Evolutionary conservation across 2,329 filamentous ascomycete genomes (phyloP).

Genomic region (Aschersonia sp.): DNA sequence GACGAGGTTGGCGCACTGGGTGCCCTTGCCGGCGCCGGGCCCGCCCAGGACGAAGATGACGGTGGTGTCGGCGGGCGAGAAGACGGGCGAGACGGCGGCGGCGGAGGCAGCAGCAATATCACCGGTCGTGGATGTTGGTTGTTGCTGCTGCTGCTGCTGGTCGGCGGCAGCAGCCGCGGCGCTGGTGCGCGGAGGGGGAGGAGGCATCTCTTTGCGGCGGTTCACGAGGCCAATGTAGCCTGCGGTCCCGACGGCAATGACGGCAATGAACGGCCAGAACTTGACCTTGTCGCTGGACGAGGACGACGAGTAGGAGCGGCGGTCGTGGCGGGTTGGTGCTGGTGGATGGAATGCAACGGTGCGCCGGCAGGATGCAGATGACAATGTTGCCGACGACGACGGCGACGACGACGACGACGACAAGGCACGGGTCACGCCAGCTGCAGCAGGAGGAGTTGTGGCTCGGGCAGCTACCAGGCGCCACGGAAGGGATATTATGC

Average conservation of each 20-base stretch:
- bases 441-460: too few relatives aligned
- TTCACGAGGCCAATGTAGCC: conserved; percentile 37
- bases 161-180: conserved; percentile 19
- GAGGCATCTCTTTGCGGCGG: conserved; percentile 23
- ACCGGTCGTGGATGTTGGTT: too few relatives aligned
- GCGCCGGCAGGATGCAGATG: neutral
- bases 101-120: conserved; percentile 16
- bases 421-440: neutral
- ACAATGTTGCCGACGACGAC: neutral
- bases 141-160: too few relatives aligned
- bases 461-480: too few relatives aligned
- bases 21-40: conserved; percentile 91
- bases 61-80: conserved; percentile 64
- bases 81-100: conserved; percentile 48
- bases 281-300: conserved; percentile 26
- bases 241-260: conserved; percentile 31
- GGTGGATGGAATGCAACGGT: neutral
- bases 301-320: conserved; percentile 24
- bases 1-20: conserved; percentile 83
- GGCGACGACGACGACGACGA: neutral
- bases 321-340: neutral
- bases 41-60: conserved; percentile 94
- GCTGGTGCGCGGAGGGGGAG: neutral
- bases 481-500: too few relatives aligned
- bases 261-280: conserved; percentile 42